Base-by-base conservation (phyloP, 495 filamentous ascomycete genomes). In the Penicillium odoratum region DNA sequence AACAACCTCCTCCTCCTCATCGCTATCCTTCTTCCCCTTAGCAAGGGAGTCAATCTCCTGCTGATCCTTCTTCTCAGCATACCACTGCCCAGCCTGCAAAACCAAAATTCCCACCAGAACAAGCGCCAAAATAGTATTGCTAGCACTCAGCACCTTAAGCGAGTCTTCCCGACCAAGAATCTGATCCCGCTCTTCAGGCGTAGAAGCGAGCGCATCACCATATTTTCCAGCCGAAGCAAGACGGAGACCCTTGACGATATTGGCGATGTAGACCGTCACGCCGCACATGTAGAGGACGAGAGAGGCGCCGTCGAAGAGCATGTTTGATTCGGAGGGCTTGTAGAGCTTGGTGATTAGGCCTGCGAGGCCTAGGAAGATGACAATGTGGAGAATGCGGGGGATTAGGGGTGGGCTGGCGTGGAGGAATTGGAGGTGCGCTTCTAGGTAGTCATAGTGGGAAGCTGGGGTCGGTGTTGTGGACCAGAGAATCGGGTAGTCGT, bases 401-500 rank as follows among this genome's bases (percentile, higher is more conserved):
- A 98, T 96, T 26, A 98, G 81, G 0, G 91, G 90, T 3, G 94
- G 94, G 4, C 93, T 90, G 60, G 85, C 83, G 76, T 96, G 88
- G 45, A 98, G 76, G 74, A 95, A 89, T 45, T 81, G 83, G 25
- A 98, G 86, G 80, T 98, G 94, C 16, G 81, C 80, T 76, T 98
- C 93, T 33, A 96, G 81, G 67, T 88, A 83, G 71, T 87, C 82
- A 70, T 85, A 89, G 82, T 88, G 90, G n/a, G 80, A 70, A 15
- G 76, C 61, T 9, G 84, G 78, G 36, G 88, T 83, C 0, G 82
- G 78, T 47, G 78, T 77, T 6, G 84, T 82, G 33, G 89, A 88
- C 94, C 94, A 98, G 36, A 98, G 90, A 57, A 97, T 88, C 49
- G 93, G 91, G 80, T 93, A 97, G 84, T 98, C 94, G 81, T 97